phyloP scores from a whole-genome alignment of 1,284 basidiomycete species.

The Gymnopus androsaceus region DNA sequence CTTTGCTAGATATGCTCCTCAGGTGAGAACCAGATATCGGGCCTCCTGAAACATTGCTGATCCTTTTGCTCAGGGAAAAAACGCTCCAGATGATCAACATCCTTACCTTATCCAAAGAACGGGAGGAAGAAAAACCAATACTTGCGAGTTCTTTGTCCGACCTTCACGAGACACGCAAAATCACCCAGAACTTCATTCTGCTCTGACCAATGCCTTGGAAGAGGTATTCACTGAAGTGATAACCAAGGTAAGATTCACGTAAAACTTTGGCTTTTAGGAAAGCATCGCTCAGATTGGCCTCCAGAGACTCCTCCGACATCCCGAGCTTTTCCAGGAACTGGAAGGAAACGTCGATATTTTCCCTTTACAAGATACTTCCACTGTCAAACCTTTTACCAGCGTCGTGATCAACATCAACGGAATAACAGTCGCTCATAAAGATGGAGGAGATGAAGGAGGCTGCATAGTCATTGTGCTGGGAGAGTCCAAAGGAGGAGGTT shows the following conservation, averaged over 20 bases:
- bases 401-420: constrained; percentile 2
- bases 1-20: neutral
- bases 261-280: neutral
- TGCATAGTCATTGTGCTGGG: neutral
- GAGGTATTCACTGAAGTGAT: no score
- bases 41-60: neutral
- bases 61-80: neutral
- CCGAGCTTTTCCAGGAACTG: neutral
- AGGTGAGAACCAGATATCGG: neutral
- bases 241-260: neutral
- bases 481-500: neutral
- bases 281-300: neutral
- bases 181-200: neutral
- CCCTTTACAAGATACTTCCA: neutral
- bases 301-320: neutral
- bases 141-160: neutral
- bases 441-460: neutral
- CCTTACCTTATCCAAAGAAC: neutral
- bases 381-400: neutral
- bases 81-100: neutral
- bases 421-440: neutral
- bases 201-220: neutral
- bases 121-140: neutral
- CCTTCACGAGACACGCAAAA: neutral
- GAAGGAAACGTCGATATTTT: neutral